phyloP scores from a whole-genome alignment of 2,329 filamentous ascomycete species.

The Aspergillus fijiensis region DNA sequence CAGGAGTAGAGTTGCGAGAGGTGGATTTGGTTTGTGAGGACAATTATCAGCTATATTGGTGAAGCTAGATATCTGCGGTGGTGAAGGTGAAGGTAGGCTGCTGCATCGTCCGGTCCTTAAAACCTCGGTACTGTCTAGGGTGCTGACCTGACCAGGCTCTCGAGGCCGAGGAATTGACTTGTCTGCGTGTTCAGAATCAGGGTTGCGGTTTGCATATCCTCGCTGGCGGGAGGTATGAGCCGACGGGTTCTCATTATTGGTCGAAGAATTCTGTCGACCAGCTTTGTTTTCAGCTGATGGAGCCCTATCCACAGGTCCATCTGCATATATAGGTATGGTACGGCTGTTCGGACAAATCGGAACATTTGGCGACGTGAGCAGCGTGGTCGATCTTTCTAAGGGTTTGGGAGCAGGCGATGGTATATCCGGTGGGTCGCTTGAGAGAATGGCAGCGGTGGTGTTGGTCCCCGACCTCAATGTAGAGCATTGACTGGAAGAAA shows the following conservation, averaged over 20 bases:
- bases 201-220: not conserved
- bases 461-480: conserved; percentile 10
- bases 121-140: not conserved
- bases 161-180: not conserved
- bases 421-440: not conserved
- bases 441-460: not conserved
- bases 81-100: not conserved
- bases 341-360: not conserved
- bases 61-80: not conserved
- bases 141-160: not conserved
- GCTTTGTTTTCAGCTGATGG: not conserved
- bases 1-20: not conserved
- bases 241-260: conserved; percentile 26
- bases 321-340: conserved; percentile 23
- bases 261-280: conserved; percentile 12
- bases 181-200: not conserved
- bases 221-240: conserved; percentile 14
- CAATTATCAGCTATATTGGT: not conserved
- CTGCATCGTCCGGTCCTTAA: no score
- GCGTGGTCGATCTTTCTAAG: not conserved
- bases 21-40: not conserved
- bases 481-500: conserved; percentile 21
- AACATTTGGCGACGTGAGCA: not conserved
- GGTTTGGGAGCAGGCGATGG: not conserved
- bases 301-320: conserved; percentile 11